Evolutionary conservation across 2,329 filamentous ascomycete genomes (phyloP).

Genomic region (Fusarium hostae): DNA sequence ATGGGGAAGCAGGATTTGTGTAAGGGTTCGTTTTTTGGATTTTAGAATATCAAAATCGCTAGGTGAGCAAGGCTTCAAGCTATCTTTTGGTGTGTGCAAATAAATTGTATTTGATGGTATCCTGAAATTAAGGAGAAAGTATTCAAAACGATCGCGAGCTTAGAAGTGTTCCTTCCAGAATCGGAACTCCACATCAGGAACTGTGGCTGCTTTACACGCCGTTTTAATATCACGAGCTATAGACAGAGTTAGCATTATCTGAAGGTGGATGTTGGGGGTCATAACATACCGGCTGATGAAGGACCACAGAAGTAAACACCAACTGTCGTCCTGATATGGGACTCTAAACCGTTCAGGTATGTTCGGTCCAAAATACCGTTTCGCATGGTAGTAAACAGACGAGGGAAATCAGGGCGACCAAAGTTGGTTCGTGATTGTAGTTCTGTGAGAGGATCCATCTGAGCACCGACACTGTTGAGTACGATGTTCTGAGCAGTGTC

Average conservation of each 20-base stretch:
- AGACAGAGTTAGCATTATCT: slow-evolving; percentile 49
- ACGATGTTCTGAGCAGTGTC: slow-evolving; percentile 98
- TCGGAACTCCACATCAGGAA: slow-evolving; percentile 86
- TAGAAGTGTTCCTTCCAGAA: slow-evolving; percentile 99
- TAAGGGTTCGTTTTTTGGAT: neutral
- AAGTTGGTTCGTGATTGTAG: slow-evolving; percentile 92
- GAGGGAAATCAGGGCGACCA: slow-evolving; percentile 87
- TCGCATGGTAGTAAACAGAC: slow-evolving; percentile 85
- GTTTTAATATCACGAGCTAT: slow-evolving; percentile 85
- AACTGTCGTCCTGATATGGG: slow-evolving; percentile 81
- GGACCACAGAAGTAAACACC: slow-evolving; percentile 99
- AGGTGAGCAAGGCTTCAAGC: neutral
- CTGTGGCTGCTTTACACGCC: slow-evolving; percentile 78
- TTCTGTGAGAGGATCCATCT: slow-evolving; percentile 91
- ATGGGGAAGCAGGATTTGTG: neutral
- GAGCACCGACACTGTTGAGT: slow-evolving; percentile 90
- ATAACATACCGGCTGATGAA: slow-evolving; percentile 69
- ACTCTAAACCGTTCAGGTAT: slow-evolving; percentile 85
- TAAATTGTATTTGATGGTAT: slow-evolving; percentile 37
- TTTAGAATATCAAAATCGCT: neutral
- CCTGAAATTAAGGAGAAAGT: slow-evolving; percentile 35
- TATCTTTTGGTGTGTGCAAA: slow-evolving; percentile 2
- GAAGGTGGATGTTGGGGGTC: neutral
- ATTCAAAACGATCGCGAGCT: slow-evolving; percentile 19
- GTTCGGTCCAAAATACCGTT: slow-evolving; percentile 86